These are phyloP conservation scores for Fraxinus anomala DNA, from an alignment of 257 asterid genomes.

Conservation along the genomic window DNA sequence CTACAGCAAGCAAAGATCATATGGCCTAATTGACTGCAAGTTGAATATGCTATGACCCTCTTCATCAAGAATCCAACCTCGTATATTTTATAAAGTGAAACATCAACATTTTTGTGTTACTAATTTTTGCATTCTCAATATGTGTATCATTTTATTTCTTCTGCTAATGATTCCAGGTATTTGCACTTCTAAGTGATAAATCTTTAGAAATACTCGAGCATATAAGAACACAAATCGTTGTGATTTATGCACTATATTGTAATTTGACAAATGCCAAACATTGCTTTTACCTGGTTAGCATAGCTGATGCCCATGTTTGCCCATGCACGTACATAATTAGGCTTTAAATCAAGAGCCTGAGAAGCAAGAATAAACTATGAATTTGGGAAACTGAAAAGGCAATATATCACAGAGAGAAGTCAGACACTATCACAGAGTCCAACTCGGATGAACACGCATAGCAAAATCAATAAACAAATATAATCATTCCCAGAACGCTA, in stretches of 20 bases:
- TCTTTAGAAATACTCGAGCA: constrained; percentile 10
- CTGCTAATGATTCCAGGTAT: constrained; percentile 11
- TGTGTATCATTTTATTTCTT: neutral
- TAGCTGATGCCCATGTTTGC: constrained; percentile 99
- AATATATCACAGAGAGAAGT: neutral
- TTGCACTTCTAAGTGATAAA: constrained; percentile 6
- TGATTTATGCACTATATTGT: neutral
- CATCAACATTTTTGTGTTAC: neutral
- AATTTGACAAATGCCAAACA: constrained; percentile 16
- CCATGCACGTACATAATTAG: constrained; percentile 99
- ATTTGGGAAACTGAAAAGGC: constrained; percentile 18
- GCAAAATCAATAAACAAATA: neutral
- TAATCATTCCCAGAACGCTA: neutral
- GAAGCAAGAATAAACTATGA: constrained; percentile 26
- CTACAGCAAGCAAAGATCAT: neutral
- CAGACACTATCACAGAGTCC: neutral
- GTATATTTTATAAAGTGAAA: constrained; percentile 18
- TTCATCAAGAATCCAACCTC: neutral
- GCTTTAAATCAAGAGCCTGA: constrained; percentile 97
- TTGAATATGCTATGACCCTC: too few relatives aligned
- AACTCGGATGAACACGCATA: neutral
- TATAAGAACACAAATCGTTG: constrained; percentile 7
- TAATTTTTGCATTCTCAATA: neutral
- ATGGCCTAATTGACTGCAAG: too few relatives aligned
- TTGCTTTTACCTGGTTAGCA: constrained; percentile 85